phyloP scores from a whole-genome alignment of 768 basidiomycete species.

The Galerina sulciceps region DNA sequence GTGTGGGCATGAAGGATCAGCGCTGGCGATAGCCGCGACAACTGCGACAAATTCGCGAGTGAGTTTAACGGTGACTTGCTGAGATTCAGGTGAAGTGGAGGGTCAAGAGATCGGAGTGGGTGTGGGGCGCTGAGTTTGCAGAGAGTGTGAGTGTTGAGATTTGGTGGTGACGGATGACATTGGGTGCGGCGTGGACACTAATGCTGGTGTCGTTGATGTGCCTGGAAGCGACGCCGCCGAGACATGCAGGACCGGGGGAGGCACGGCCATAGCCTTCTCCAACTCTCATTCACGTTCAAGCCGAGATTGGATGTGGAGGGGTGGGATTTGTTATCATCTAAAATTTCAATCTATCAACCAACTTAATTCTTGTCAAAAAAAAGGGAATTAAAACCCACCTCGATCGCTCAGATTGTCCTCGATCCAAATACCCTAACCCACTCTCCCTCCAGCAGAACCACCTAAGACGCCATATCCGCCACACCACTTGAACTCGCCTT shows the following conservation, averaged over 20 bases:
- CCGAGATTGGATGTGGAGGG: neutral
- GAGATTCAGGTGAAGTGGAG: neutral
- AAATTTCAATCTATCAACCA: neutral
- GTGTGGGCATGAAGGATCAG: neutral
- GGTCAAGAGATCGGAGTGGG: neutral
- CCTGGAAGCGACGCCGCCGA: neutral
- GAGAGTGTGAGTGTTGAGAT: neutral
- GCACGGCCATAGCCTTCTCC: neutral
- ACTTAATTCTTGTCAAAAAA: neutral
- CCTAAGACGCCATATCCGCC: neutral
- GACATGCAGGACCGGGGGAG: neutral
- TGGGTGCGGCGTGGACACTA: neutral
- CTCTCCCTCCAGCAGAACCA: neutral
- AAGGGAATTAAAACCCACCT: neutral
- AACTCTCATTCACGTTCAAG: neutral
- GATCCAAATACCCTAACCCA: slow-evolving; percentile 13
- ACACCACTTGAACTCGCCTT: slow-evolving; percentile 1
- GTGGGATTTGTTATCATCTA: neutral
- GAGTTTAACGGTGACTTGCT: neutral
- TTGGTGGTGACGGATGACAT: neutral
- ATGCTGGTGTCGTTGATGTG: neutral
- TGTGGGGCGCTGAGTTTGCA: neutral
- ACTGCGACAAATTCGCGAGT: neutral
- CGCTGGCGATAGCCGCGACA: neutral
- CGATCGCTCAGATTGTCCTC: slow-evolving; percentile 1